These are phyloP conservation scores for Clonostachys rhizophaga DNA, from an alignment of 2,329 filamentous ascomycete genomes.

Conservation along the genomic window DNA sequence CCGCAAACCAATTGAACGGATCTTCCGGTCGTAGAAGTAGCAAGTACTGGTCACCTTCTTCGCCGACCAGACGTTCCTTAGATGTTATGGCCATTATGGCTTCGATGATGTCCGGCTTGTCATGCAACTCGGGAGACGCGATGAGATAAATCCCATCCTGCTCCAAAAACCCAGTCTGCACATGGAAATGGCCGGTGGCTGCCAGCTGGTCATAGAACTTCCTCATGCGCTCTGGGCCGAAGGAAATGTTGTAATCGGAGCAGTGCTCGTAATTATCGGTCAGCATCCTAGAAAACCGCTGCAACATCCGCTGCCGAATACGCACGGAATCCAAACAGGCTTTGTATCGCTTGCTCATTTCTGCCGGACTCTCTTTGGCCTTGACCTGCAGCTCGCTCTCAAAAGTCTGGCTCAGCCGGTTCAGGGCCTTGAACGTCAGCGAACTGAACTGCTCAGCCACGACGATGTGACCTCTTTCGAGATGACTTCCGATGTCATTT, in stretches of 20 bases:
- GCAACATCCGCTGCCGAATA: slow-evolving; percentile 91
- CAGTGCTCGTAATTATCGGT: slow-evolving; percentile 95
- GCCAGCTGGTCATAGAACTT: slow-evolving; percentile 78
- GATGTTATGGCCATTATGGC: slow-evolving; percentile 72
- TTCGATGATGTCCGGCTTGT: slow-evolving; percentile 76
- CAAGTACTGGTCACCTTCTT: slow-evolving; percentile 71
- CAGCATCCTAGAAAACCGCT: slow-evolving; percentile 87
- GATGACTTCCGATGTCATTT: slow-evolving; percentile 83
- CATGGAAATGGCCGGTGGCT: slow-evolving; percentile 79
- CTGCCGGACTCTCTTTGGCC: slow-evolving; percentile 74
- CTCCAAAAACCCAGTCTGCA: slow-evolving; percentile 67
- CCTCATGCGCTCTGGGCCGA: slow-evolving; percentile 61
- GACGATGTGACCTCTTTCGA: slow-evolving; percentile 93
- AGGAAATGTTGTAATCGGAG: slow-evolving; percentile 86
- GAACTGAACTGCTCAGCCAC: slow-evolving; percentile 97
- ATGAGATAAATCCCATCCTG: slow-evolving; percentile 78
- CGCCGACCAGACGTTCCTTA: slow-evolving; percentile 56
- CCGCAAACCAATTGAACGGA: slow-evolving; percentile 75
- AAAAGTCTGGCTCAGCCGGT: slow-evolving; percentile 83
- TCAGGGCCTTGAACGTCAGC: slow-evolving; percentile 87
- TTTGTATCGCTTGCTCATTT: slow-evolving; percentile 98
- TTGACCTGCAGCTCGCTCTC: slow-evolving; percentile 84
- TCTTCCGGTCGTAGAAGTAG: slow-evolving; percentile 81
- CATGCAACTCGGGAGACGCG: slow-evolving; percentile 73
- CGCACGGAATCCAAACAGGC: slow-evolving; percentile 92